Base-by-base conservation (phyloP, 495 filamentous ascomycete genomes). In the Lophiotrema nucula region DNA sequence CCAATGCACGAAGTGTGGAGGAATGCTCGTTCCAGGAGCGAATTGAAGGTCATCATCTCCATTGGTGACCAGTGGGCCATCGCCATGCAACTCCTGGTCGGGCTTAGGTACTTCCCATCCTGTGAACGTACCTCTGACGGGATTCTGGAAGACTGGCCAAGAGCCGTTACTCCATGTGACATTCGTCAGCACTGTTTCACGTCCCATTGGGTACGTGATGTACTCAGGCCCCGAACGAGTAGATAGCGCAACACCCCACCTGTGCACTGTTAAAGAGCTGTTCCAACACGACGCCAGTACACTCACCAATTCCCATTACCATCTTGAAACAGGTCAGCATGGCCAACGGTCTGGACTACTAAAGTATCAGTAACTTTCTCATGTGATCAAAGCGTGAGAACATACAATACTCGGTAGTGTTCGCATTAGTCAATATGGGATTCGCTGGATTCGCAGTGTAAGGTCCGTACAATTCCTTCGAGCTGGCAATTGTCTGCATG, bases 171-270 rank as follows among this genome's bases (percentile, higher is more conserved):
- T 52, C 83, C 82, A 87, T 25, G 65, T 70, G 0, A 80, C 80
- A 0, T 79, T 72, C 2, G 75, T 74, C 47, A 87, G 69, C 21
- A 83, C 69, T 0, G 80, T 81, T 67, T 86, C 84, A 0, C 83
- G 67, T 21, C 80, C 82, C 81, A 86, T 83, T 22, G 81, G 79
- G 58, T 77, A 83, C 39, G 77, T 73, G n/a, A 74, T 41, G 45
- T 64, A 70, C 15, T 60, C 62, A 2, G 66, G 66, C 16, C 68
- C 68, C 1, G 55, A 64, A 27, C 83, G 73, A 0, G 76, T 79
- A 3, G 77, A 72, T 2, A 86, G 69, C 4, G 71, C 71, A 25
- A 75, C 68, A 0, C 68, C 78, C 81, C 80, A 84, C 49, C 49
- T 53, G 43, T 4, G 39, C 10, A 6, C 10, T 43, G 18, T 12